Evolutionary conservation across 2,329 filamentous ascomycete genomes (phyloP).

Genomic region (Arachnomyces sp.): DNA sequence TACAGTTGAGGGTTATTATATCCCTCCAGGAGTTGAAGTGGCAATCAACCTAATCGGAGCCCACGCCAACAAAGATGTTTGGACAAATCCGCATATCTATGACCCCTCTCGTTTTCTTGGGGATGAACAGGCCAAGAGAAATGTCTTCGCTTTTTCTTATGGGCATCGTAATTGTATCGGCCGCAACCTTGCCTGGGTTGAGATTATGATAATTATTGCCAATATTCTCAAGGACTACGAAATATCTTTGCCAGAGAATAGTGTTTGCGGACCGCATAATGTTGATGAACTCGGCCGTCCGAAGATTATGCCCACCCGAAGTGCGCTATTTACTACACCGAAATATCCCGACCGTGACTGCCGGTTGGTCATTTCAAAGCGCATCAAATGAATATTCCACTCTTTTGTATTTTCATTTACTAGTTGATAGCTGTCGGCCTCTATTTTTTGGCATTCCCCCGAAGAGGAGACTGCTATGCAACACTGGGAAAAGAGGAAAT

Average conservation of each 20-base stretch:
- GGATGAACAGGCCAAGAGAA: constrained; percentile 1
- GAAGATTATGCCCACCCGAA: constrained; percentile 2
- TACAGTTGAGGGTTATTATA: constrained; percentile 1
- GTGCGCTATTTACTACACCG: constrained; percentile 3
- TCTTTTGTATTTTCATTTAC: no score
- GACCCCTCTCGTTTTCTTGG: constrained; percentile 1
- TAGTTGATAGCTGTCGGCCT: no score
- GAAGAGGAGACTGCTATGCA: no score
- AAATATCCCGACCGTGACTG: constrained; percentile 4
- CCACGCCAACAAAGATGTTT: constrained; percentile 2
- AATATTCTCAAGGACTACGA: constrained; percentile 4
- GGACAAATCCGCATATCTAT: constrained; percentile 1
- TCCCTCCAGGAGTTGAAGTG: constrained; percentile 1
- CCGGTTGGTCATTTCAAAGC: constrained; percentile 1
- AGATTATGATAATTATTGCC: constrained; percentile 3
- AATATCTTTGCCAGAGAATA: constrained; percentile 1
- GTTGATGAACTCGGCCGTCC: constrained; percentile 2
- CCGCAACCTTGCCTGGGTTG: constrained; percentile 2
- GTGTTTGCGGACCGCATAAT: constrained; percentile 3
- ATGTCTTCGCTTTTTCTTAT: constrained; percentile 4
- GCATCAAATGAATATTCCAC: not conserved
- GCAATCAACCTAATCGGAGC: constrained; percentile 3
- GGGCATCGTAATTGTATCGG: constrained; percentile 3
- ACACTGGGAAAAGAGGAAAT: no score
- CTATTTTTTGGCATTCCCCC: no score